Conservation (phyloP, 352 stramenopile species). For the Phytophthora megakarya region DNA sequence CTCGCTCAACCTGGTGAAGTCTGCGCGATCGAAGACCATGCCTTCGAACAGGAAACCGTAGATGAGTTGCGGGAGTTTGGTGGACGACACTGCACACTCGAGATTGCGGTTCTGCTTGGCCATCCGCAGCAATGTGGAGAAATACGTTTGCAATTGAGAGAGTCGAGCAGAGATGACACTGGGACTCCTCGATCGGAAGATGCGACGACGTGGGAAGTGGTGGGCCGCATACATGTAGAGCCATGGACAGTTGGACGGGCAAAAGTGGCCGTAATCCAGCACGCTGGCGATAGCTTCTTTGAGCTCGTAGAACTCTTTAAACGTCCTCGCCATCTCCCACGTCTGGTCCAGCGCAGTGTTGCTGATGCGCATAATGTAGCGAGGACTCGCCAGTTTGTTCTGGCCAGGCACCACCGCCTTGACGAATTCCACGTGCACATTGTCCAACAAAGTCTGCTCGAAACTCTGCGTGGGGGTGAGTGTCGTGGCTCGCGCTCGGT, state of each 20-base stretch:
- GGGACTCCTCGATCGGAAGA: conserved; percentile 72
- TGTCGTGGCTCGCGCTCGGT: conserved; percentile 44
- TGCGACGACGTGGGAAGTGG: conserved; percentile 76
- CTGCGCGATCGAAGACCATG: conserved; percentile 78
- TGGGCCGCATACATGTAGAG: conserved; percentile 82
- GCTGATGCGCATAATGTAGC: conserved; percentile 81
- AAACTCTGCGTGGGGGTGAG: conserved; percentile 43
- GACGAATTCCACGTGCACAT: conserved; percentile 79
- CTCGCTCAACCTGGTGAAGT: conserved; percentile 72
- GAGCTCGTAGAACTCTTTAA: conserved; percentile 80
- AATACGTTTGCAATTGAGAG: conserved; percentile 65
- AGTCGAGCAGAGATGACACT: conserved; percentile 68
- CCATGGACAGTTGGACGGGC: conserved; percentile 80
- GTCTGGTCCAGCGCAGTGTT: conserved; percentile 69
- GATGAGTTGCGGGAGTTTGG: conserved; percentile 66
- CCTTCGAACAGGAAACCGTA: conserved; percentile 85
- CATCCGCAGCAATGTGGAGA: conserved; percentile 66
- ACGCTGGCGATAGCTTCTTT: conserved; percentile 63
- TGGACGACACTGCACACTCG: conserved; percentile 62
- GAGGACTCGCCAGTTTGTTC: conserved; percentile 67
- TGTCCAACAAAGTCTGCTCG: conserved; percentile 73
- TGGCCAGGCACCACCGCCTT: conserved; percentile 75
- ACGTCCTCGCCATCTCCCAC: conserved; percentile 83
- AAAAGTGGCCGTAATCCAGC: conserved; percentile 83
- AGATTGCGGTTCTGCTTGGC: conserved; percentile 66